These are phyloP conservation scores for Urostyla sp. DNA, from an alignment of 73 alveolate genomes.

Conservation along the genomic window DNA sequence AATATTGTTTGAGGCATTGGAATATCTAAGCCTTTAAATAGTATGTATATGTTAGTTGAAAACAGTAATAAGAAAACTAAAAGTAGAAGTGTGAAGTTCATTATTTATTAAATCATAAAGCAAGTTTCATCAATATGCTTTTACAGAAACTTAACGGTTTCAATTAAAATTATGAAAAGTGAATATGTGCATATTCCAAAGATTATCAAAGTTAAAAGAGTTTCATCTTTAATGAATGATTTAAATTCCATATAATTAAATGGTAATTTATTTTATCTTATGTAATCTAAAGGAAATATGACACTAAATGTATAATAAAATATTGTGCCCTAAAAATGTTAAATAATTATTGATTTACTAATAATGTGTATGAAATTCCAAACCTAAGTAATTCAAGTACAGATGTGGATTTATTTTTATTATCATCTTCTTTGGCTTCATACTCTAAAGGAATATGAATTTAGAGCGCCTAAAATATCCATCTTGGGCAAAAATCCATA, in stretches of 20 bases:
- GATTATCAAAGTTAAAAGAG: background rate
- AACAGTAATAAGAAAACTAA: background rate
- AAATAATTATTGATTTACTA: background rate
- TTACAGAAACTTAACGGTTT: slow-evolving; percentile 3
- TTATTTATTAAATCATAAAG: background rate
- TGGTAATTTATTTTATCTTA: slow-evolving; percentile 40
- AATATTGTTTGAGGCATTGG: slow-evolving; percentile 3
- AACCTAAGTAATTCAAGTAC: background rate
- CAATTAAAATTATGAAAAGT: background rate
- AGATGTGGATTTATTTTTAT: background rate
- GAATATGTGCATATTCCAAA: background rate
- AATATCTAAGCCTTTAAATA: slow-evolving; percentile 68
- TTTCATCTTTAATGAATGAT: background rate
- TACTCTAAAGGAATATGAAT: slow-evolving; percentile 16
- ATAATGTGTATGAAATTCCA: background rate
- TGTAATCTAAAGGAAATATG: slow-evolving; percentile 8
- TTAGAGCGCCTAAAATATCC: background rate
- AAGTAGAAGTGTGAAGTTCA: background rate
- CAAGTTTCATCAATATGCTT: background rate
- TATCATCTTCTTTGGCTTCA: background rate
- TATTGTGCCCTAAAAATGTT: slow-evolving; percentile 22
- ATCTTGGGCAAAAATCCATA: slow-evolving; percentile 2
- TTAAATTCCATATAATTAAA: slow-evolving; percentile 49
- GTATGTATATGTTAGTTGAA: slow-evolving; percentile 34
- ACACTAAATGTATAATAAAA: background rate